Percentiles rank a stretch among this genome's conserved stretches.
Conservation (phyloP, 345 rosid genomes). For the Triadica sebifera region DNA sequence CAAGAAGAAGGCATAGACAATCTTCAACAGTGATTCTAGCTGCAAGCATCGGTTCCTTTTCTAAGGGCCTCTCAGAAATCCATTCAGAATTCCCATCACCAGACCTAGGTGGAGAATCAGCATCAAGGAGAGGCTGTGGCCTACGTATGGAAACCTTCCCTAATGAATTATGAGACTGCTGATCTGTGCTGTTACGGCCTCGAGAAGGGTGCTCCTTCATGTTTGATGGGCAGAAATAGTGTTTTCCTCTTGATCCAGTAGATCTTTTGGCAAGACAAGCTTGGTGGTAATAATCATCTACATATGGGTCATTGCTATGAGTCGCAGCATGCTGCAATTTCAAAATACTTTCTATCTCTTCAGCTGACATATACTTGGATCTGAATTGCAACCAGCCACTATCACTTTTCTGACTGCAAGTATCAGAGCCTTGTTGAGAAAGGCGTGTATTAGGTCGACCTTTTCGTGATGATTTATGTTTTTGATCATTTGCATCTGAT, state of each 20-base stretch:
- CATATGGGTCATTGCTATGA: slow-evolving; percentile 75
- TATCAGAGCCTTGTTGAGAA: slow-evolving; percentile 71
- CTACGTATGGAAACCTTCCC: slow-evolving; percentile 64
- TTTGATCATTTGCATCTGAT: slow-evolving; percentile 61
- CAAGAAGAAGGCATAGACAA: slow-evolving; percentile 63
- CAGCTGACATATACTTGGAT: slow-evolving; percentile 92
- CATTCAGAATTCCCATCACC: slow-evolving; percentile 59
- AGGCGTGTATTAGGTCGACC: slow-evolving; percentile 53
- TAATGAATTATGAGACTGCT: slow-evolving; percentile 54
- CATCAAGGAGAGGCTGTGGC: slow-evolving; percentile 74
- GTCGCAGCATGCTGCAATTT: slow-evolving; percentile 93
- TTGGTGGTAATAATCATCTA: slow-evolving; percentile 95
- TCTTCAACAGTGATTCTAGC: slow-evolving; percentile 94
- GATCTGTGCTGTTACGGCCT: slow-evolving; percentile 64
- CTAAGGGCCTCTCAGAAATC: slow-evolving; percentile 69
- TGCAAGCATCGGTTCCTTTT: slow-evolving; percentile 94
- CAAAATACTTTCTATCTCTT: slow-evolving; percentile 92
- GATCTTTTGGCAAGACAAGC: slow-evolving; percentile 73
- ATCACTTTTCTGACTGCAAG: slow-evolving; percentile 79
- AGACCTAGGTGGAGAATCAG: slow-evolving; percentile 51
- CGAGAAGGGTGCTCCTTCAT: slow-evolving; percentile 76
- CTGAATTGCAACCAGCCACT: slow-evolving; percentile 61
- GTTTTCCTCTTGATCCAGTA: slow-evolving; percentile 55
- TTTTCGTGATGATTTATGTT: slow-evolving; percentile 66
- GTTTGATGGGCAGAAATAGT: slow-evolving; percentile 74